Percentiles rank a stretch among this genome's conserved stretches.
These are phyloP conservation scores for Plasmopara halstedii DNA, from an alignment of 352 stramenopile species.

Conservation along the genomic window DNA sequence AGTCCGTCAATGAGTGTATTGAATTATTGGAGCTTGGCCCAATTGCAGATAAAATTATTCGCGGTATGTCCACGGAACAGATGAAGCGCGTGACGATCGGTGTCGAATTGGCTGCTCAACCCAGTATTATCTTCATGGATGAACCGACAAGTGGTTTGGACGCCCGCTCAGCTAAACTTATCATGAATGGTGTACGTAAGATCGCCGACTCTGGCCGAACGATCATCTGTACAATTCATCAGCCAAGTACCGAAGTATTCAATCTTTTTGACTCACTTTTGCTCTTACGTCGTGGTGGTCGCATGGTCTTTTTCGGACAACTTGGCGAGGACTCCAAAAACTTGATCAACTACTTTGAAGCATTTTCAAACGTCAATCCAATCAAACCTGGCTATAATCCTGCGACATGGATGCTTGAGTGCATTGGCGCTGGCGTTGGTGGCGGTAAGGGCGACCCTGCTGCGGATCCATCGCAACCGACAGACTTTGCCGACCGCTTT, in stretches of 20 bases:
- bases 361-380: conserved; percentile 32
- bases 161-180: conserved; percentile 15
- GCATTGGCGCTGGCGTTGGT: conserved; percentile 11
- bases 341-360: conserved; percentile 52
- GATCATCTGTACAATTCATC: conserved; percentile 16
- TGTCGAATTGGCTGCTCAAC: conserved; percentile 63
- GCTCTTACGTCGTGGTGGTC: conserved; percentile 18
- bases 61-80: conserved; percentile 30
- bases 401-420: conserved; percentile 27
- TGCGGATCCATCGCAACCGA: conserved; percentile 4
- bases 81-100: conserved; percentile 44
- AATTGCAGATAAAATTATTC: conserved; percentile 27
- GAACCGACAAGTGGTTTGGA: conserved; percentile 18
- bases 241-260: conserved; percentile 20
- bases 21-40: conserved; percentile 21
- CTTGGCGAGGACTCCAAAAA: conserved; percentile 42
- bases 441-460: conserved; percentile 21
- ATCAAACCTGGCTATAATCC: conserved; percentile 58
- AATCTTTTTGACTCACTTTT: conserved; percentile 22
- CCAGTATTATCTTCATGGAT: conserved; percentile 45
- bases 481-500: conserved; percentile 17
- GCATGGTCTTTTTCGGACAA: conserved; percentile 23
- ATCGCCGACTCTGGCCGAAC: conserved; percentile 14
- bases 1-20: conserved; percentile 26
- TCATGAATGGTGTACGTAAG: conserved; percentile 21